Evolutionary conservation across 73 alveolate species (phyloP).

Genomic region (Stentor roeselii): DNA sequence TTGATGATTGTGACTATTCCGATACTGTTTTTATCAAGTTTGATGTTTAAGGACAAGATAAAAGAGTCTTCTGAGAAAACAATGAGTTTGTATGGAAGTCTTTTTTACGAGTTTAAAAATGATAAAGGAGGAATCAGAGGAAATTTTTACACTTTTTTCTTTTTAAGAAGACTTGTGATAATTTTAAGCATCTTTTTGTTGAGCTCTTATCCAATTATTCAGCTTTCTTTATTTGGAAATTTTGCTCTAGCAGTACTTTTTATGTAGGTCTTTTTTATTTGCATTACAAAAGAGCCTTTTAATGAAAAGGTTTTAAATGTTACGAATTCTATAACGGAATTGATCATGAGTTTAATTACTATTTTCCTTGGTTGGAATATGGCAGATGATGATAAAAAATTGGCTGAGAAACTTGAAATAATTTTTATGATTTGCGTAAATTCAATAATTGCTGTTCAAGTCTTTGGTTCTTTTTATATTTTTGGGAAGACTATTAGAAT

Average conservation of each 20-base stretch:
- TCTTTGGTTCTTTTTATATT: no score
- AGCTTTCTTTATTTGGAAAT: background rate
- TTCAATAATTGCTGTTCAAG: no score
- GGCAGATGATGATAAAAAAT: no score
- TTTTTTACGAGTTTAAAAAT: slow-evolving; percentile 19
- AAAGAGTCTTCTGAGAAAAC: no score
- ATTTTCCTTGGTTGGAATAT: background rate
- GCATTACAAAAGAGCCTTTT: background rate
- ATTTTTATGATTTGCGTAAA: no score
- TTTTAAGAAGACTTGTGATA: background rate
- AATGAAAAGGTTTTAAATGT: background rate
- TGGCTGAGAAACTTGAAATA: no score
- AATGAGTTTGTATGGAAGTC: background rate
- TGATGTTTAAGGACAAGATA: background rate
- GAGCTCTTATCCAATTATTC: background rate
- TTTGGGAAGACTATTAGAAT: no score
- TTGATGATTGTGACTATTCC: background rate
- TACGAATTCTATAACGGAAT: background rate
- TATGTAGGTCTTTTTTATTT: background rate
- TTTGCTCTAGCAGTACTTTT: background rate
- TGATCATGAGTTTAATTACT: background rate
- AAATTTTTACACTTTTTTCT: background rate
- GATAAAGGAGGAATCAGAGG: background rate
- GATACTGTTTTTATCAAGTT: background rate
- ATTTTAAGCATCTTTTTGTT: background rate